Evolutionary conservation across 169 alveolate species (phyloP), one percentile per base, ranked within the genome.

Genomic region (Babesia sp.): DNA sequence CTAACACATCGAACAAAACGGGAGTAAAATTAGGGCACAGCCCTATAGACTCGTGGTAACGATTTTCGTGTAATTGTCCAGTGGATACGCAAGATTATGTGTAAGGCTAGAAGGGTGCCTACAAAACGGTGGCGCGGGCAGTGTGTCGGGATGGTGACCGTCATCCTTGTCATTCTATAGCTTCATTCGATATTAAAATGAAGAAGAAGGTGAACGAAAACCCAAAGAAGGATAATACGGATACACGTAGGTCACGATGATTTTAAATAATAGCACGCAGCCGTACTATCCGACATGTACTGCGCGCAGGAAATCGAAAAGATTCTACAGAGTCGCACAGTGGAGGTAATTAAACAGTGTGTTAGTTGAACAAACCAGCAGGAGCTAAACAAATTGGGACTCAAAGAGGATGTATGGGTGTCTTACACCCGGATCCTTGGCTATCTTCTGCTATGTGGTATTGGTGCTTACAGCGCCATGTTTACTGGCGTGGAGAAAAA

Each of bases 381-480:
- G 86, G 81, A 71, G 20, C 45, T 77, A 33, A 41, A 29, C 39
- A 71, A 63, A 26, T 41, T 69, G 3, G 81, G 81, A 12, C 37
- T 77, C 11, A 64, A 60, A n/a, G 71, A 54, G 45, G 86, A 77
- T 44, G 67, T 36, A 28, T 4, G 50, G 33, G 82, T 56, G 46
- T 50, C 67, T 2, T 77, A 68, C 46, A 61, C 50, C 5, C n/a
- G 74, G 50, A 46, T 77, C 16, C 3, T 37, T 16, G 5, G 57
- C 20, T 67, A 39, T 56, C 50, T 68, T 12, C 64, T 77, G 29
- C 71, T 77, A 9, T 26, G 64, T 59, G 61, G 60, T 26, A 42
- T 77, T 20, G 86, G 86, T 9, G 39, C 70, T n/a, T 77, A 77
- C 75, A 59, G 70, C 42, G 71, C 82, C 37, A 41, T 57, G 42